Evolutionary conservation across 2,329 filamentous ascomycete genomes (phyloP).

Genomic region (Xylariaceae sp.): DNA sequence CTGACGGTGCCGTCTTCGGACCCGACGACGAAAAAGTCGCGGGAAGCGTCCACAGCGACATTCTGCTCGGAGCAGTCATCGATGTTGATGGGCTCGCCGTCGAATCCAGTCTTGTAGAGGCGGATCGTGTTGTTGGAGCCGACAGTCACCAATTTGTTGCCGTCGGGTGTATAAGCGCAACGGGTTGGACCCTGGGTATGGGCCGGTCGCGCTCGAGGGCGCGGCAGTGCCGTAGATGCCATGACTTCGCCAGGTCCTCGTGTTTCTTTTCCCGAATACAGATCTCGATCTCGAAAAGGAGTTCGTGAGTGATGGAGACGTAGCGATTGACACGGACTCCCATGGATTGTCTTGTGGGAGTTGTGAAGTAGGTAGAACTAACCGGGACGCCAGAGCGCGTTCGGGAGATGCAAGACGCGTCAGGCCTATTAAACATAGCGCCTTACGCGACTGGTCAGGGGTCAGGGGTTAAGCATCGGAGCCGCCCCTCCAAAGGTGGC

Average conservation of each 20-base stretch:
- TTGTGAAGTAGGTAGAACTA: no score
- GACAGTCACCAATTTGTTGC: constrained; percentile 78
- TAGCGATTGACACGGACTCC: no score
- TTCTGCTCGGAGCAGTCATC: constrained; percentile 89
- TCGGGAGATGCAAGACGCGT: no score
- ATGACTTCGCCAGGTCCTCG: constrained; percentile 18
- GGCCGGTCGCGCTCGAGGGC: constrained; percentile 57
- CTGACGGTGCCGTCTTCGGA: constrained; percentile 95
- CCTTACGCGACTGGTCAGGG: no score
- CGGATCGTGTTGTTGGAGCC: constrained; percentile 91
- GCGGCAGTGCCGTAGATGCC: constrained; percentile 33
- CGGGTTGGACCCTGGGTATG: constrained; percentile 83
- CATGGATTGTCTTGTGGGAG: no score
- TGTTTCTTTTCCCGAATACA: no score
- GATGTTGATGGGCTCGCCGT: constrained; percentile 86
- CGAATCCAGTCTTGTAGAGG: constrained; percentile 82
- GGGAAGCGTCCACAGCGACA: constrained; percentile 64
- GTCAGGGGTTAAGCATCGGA: no score
- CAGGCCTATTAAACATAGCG: no score
- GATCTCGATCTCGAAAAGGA: no score
- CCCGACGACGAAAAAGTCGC: constrained; percentile 80
- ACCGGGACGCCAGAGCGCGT: no score
- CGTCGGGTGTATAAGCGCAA: constrained; percentile 83
- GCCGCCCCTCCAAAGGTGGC: no score
- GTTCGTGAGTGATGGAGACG: no score